phyloP scores from a whole-genome alignment of 495 filamentous ascomycete species.

The Lasiosphaeriaceae sp. region DNA sequence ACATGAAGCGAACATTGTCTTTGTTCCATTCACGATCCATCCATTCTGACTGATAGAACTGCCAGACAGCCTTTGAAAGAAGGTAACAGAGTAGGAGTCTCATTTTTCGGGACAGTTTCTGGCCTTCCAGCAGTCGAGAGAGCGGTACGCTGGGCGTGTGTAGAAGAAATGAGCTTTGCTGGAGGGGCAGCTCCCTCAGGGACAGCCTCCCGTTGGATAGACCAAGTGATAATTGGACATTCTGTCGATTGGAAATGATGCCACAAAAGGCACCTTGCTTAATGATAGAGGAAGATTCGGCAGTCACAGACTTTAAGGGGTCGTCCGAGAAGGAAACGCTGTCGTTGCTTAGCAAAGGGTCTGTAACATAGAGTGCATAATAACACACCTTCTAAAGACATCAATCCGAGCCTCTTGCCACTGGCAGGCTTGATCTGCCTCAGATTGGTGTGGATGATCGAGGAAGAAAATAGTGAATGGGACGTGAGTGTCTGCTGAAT shows the following conservation, averaged over 20 bases:
- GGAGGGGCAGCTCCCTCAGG: background rate
- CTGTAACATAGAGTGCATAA: background rate
- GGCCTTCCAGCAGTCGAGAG: background rate
- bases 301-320: background rate
- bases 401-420: background rate
- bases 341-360: background rate
- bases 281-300: background rate
- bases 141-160: conserved; percentile 1
- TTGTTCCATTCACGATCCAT: conserved; percentile 21
- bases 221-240: background rate
- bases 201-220: background rate
- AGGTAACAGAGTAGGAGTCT: conserved; percentile 16
- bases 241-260: background rate
- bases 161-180: background rate
- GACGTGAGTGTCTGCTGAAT: background rate
- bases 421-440: background rate
- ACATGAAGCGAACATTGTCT: conserved; percentile 22
- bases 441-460: background rate
- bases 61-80: conserved; percentile 20
- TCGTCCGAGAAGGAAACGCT: background rate
- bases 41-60: conserved; percentile 25
- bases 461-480: conserved; percentile 1
- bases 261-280: background rate
- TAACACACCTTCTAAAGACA: background rate
- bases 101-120: conserved; percentile 8